Base-by-base conservation (phyloP, 2,329 filamentous ascomycete genomes). In the Pseudocercospora cruenta region DNA sequence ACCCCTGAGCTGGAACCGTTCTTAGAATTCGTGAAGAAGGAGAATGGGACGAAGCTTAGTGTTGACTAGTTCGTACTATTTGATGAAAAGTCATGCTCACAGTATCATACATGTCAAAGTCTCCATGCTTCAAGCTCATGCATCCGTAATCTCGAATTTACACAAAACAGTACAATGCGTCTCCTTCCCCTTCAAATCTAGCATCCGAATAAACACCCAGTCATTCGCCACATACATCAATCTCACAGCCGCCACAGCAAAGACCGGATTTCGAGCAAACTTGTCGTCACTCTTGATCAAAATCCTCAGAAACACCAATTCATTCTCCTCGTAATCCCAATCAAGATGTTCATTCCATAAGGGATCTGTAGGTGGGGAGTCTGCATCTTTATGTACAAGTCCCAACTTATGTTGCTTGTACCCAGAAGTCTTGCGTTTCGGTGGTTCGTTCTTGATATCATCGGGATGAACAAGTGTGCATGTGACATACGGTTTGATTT, bases 301-400 rank as follows among this genome's bases (percentile, higher is more conserved):
- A 65, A 91, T 82, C 0, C 89, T 81, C 70, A 91, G 69, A 71
- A 91, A 91, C 0, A 85, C 84, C 57, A 91, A 73, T 74, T 90
- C 88, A 69, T 87, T 89, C 63, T 90, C 88, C 5, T 89, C 86
- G 71, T 86, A 91, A 67, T 88, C 86, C 89, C 89, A 91, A 72
- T 89, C 87, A 8, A 91, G 78, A 14, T 79, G 80, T 75, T 91
- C 87, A 69, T 90, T 84, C 88, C 88, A 91, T 7, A 91, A 59
- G 0, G 89, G 88, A 67, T 90, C 87, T 0, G 82, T 88, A 0
- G 82, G 75, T 0, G 84, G 83, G 2, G 88, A 85, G 67, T 87
- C 88, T n/a, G 87, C 85, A 19, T 83, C 85, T 31, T 79, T 79
- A 74, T 88, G 86, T 58, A 89, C 75, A 63, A 88, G 83, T 0